Evolutionary conservation across 176 grass and related monocot genomes (phyloP), one percentile per base, ranked within the genome.

Genomic region (Paspalum notatum): DNA sequence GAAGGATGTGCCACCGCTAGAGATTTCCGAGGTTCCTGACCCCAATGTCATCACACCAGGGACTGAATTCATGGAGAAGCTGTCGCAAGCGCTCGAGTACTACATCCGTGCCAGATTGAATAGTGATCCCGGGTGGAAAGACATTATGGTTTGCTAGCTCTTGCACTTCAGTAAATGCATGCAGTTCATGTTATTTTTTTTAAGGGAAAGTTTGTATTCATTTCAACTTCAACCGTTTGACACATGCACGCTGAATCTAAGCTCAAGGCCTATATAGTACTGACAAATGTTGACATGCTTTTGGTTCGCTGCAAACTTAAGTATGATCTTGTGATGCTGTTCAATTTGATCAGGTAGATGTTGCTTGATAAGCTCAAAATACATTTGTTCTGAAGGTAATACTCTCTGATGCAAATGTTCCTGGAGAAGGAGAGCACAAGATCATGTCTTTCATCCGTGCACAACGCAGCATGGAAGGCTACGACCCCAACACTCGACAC

Each of bases 11-110:
- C 18, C 72, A 5, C 77, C 76, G 0, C 45, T 5, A 49, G 77
- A 84, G 12, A 24, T 62, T 0, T 2, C 16, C 0, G 80, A 85
- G 39, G 84, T 85, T 21, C 74, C 87, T 0, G 88, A 93, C 42
- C 64, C 86, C 4, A 97, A 93, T 47, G 81, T 93, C n/a, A 93
- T 97, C 13, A 87, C 90, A 1, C 90, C 88, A 0, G 88, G 90
- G 25, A 97, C 93, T 5, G 78, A 87, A 16, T 93, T 97, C 71
- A 93, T 97, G 90, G 90, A 85, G 71, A 80, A 61, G 44, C 77
- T 97, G 0, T 93, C 88, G 3, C 16, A 62, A 38, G 86, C 86
- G 17, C 81, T 93, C 0, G 66, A 80, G 57, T 78, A 91, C 45
- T 93, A 93, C 50, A 77, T 97, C 42, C 84, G 72, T 10, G 9